Evolutionary conservation across 371 early-diverging fungal species (phyloP).

Genomic region (Scutellospora calospora): DNA sequence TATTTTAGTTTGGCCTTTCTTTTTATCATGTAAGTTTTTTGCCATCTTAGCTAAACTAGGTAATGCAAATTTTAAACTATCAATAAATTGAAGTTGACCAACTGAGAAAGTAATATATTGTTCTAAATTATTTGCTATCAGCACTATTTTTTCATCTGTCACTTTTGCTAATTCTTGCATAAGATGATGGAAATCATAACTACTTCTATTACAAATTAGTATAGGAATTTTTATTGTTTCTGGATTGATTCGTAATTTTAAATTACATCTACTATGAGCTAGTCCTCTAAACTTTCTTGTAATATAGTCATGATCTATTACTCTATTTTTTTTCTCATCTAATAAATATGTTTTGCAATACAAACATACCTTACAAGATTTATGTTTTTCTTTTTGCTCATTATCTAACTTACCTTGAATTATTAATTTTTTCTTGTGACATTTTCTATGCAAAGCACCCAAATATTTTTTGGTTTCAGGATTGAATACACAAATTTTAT

Average conservation of each 20-base stretch:
- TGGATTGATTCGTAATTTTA: slow-evolving; percentile 12
- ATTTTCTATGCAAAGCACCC: neutral
- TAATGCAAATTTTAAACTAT: neutral
- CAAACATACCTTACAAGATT: too few species aligned
- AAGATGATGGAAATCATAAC: slow-evolving; percentile 28
- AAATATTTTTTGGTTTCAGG: slow-evolving; percentile 21
- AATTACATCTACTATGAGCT: slow-evolving; percentile 6
- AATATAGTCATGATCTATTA: slow-evolving; percentile 29
- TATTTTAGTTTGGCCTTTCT: too few species aligned
- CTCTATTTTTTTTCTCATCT: neutral
- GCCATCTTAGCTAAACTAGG: slow-evolving; percentile 25
- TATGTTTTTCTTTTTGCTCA: too few species aligned
- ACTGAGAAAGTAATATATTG: slow-evolving; percentile 7
- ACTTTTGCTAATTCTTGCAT: neutral
- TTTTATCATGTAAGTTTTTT: neutral
- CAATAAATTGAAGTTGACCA: slow-evolving; percentile 20
- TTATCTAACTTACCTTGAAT: neutral
- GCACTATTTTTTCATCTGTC: slow-evolving; percentile 4
- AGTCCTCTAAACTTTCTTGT: slow-evolving; percentile 10
- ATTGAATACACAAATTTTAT: slow-evolving; percentile 16
- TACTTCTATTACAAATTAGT: neutral
- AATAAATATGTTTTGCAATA: too few species aligned
- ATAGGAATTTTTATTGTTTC: slow-evolving; percentile 11
- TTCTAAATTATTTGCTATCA: slow-evolving; percentile 21
- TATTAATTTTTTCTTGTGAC: neutral